phyloP scores from a whole-genome alignment of 2,329 filamentous ascomycete genomes.

The Cercospora sp. region DNA sequence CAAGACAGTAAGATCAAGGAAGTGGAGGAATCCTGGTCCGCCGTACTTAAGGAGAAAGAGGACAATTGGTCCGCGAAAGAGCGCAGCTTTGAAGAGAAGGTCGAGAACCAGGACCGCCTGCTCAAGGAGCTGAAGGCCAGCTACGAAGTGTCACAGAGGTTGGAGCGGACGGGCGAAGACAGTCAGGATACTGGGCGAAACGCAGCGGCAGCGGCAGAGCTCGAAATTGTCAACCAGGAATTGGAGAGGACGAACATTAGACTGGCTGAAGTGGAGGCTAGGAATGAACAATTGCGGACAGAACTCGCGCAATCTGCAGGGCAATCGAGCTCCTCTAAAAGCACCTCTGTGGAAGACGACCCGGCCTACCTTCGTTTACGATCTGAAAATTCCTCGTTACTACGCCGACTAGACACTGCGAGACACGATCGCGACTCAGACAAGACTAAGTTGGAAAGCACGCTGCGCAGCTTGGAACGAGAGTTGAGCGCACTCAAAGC shows the following conservation, averaged over 20 bases:
- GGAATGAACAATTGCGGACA: slow-evolving; percentile 88
- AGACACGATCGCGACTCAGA: slow-evolving; percentile 81
- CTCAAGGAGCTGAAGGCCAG: slow-evolving; percentile 94
- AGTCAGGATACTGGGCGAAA: slow-evolving; percentile 56
- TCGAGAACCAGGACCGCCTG: slow-evolving; percentile 88
- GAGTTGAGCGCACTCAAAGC: slow-evolving; percentile 72
- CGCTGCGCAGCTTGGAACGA: slow-evolving; percentile 75
- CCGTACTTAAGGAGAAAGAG: slow-evolving; percentile 87
- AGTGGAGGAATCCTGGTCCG: slow-evolving; percentile 84
- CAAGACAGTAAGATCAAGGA: slow-evolving; percentile 82
- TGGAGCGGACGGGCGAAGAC: slow-evolving; percentile 70
- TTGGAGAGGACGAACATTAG: slow-evolving; percentile 84
- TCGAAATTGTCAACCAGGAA: slow-evolving; percentile 91
- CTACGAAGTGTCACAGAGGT: slow-evolving; percentile 91
- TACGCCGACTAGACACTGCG: slow-evolving; percentile 82
- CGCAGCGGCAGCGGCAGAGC: slow-evolving; percentile 79
- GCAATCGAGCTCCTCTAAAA: slow-evolving; percentile 62
- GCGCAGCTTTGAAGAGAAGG: slow-evolving; percentile 84
- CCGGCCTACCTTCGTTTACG: slow-evolving; percentile 83
- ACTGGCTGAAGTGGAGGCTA: slow-evolving; percentile 85
- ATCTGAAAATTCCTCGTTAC: slow-evolving; percentile 88
- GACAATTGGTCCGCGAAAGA: slow-evolving; percentile 97
- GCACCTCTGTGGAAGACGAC: slow-evolving; percentile 76
- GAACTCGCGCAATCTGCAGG: slow-evolving; percentile 89
- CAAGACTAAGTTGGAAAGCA: slow-evolving; percentile 73